These are phyloP conservation scores for Microsporum canis DNA, from an alignment of 2,329 filamentous ascomycete genomes.

Conservation along the genomic window DNA sequence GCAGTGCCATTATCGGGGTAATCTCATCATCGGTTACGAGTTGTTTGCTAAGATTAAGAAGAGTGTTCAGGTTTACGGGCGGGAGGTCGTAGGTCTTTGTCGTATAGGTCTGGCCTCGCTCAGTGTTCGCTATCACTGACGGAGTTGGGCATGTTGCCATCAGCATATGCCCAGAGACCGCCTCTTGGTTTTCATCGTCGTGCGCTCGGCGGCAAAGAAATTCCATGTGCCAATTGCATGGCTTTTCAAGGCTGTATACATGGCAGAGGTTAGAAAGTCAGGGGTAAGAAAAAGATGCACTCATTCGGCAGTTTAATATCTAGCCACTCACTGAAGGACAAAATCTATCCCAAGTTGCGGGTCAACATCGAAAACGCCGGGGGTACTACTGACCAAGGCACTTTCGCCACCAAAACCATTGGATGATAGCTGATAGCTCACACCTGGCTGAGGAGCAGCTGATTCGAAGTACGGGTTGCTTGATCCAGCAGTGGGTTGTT, in stretches of 20 bases:
- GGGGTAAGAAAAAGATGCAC: neutral
- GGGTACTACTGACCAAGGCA: slow-evolving; percentile 17
- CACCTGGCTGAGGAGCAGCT: neutral
- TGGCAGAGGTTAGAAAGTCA: neutral
- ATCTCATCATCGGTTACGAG: slow-evolving; percentile 72
- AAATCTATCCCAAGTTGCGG: slow-evolving; percentile 40
- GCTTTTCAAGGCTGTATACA: slow-evolving; percentile 54
- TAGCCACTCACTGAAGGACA: slow-evolving; percentile 33
- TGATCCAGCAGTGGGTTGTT: neutral
- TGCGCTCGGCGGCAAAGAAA: slow-evolving; percentile 50
- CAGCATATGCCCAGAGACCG: slow-evolving; percentile 71
- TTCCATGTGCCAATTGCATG: slow-evolving; percentile 85
- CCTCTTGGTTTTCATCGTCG: slow-evolving; percentile 50
- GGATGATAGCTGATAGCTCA: neutral
- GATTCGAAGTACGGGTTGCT: neutral
- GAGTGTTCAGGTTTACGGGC: slow-evolving; percentile 63
- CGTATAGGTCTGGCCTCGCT: slow-evolving; percentile 44
- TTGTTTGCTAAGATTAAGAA: slow-evolving; percentile 72
- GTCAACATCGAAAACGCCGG: slow-evolving; percentile 35
- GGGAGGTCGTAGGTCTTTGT: slow-evolving; percentile 70
- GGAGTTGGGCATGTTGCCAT: slow-evolving; percentile 86
- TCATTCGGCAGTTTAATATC: neutral
- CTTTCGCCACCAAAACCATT: neutral
- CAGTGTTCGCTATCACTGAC: slow-evolving; percentile 45
- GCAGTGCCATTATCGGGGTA: slow-evolving; percentile 92